These are phyloP conservation scores for Calonectria pseudoturangicola DNA, from an alignment of 2,329 filamentous ascomycete genomes.

Conservation along the genomic window DNA sequence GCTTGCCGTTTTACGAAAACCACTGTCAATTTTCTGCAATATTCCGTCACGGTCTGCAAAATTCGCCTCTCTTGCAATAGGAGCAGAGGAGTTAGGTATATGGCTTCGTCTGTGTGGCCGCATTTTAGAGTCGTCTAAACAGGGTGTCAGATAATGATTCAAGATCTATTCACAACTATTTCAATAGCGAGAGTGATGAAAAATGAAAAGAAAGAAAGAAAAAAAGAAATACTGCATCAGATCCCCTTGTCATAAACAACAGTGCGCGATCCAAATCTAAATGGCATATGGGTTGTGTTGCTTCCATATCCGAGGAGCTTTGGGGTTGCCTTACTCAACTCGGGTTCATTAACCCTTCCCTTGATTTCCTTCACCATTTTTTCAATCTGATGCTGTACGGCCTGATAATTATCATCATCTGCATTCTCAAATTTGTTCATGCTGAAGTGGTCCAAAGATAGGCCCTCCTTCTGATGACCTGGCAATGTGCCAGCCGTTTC, in stretches of 20 bases:
- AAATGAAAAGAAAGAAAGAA: not conserved
- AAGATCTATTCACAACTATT: slow-evolving; percentile 9
- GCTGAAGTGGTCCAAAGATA: slow-evolving; percentile 33
- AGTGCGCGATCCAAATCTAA: not conserved
- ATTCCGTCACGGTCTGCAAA: slow-evolving; percentile 4
- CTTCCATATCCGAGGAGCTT: not conserved
- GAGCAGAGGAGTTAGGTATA: slow-evolving; percentile 12
- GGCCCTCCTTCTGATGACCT: slow-evolving; percentile 26
- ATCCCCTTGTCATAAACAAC: not conserved
- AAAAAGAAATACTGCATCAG: not conserved
- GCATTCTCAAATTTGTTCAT: slow-evolving; percentile 39
- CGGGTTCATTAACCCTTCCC: not conserved
- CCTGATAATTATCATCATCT: slow-evolving; percentile 18
- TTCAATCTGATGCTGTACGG: slow-evolving; percentile 3
- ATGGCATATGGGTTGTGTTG: not conserved
- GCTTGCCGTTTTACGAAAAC: slow-evolving; percentile 9
- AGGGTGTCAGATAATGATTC: slow-evolving; percentile 1
- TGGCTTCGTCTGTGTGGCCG: not conserved
- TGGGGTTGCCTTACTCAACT: slow-evolving; percentile 23
- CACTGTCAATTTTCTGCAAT: not conserved
- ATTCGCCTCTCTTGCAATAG: slow-evolving; percentile 24
- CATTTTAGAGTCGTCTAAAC: slow-evolving; percentile 1
- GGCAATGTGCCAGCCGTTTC: slow-evolving; percentile 17
- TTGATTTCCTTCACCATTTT: slow-evolving; percentile 17
- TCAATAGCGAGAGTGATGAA: not conserved